Conservation (phyloP, 1,139 yeast genomes). For the Suhomyces atakaporum region DNA sequence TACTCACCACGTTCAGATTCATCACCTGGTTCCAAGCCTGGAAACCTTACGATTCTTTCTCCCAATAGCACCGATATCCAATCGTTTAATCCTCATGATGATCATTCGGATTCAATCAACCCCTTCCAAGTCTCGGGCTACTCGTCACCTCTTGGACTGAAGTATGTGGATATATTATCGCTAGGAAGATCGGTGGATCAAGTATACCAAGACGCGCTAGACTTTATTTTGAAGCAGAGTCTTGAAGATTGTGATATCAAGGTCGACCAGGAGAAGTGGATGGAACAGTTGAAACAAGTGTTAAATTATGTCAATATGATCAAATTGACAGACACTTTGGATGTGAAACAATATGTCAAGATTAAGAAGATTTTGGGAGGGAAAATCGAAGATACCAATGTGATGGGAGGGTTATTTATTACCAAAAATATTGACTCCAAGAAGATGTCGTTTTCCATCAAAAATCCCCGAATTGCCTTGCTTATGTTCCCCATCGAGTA, state of each 20-base stretch:
- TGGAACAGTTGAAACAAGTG: constrained; percentile 25
- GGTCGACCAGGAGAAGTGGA: constrained; percentile 48
- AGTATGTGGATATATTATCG: neutral
- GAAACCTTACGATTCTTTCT: neutral
- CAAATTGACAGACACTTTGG: constrained; percentile 68
- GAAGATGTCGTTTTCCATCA: constrained; percentile 66
- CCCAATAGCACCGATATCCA: constrained; percentile 2
- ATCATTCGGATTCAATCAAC: neutral
- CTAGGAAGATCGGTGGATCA: constrained; percentile 11
- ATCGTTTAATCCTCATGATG: neutral
- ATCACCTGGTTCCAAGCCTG: constrained; percentile 1
- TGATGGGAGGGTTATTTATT: constrained; percentile 79
- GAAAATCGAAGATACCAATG: constrained; percentile 54
- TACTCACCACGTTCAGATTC: constrained; percentile 3
- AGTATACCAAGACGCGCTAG: constrained; percentile 29
- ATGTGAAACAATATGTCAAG: constrained; percentile 84
- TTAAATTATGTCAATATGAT: constrained; percentile 31
- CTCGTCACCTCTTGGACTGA: constrained; percentile 4
- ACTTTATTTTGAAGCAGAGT: constrained; percentile 59
- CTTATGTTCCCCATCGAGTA: constrained; percentile 91
- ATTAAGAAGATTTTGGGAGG: constrained; percentile 85
- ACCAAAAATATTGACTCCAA: constrained; percentile 85
- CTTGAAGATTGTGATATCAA: constrained; percentile 56
- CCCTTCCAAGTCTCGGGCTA: constrained; percentile 5
- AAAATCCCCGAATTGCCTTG: constrained; percentile 74